These are phyloP conservation scores for Candida berthetii DNA, from an alignment of 805 yeast species.

Conservation along the genomic window DNA sequence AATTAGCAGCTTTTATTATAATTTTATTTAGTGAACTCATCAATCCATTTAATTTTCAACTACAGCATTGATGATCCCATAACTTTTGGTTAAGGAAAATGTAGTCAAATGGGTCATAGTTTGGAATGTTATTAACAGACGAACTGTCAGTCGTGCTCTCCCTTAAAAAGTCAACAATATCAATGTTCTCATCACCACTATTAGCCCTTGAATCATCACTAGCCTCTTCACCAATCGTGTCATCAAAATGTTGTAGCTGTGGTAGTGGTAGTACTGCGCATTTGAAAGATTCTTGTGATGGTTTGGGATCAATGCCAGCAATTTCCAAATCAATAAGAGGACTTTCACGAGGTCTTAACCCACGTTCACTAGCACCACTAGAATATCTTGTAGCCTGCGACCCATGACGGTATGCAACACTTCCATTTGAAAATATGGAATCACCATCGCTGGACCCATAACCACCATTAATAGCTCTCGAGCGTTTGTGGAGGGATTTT, in stretches of 20 bases:
- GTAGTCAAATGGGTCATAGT: conserved; percentile 8
- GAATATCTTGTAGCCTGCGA: background rate
- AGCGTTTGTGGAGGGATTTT: background rate
- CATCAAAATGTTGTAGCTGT: background rate
- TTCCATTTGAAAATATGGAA: background rate
- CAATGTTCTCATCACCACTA: conserved; percentile 3
- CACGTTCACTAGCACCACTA: background rate
- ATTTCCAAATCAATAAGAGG: conserved; percentile 14
- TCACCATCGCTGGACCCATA: conserved; percentile 1
- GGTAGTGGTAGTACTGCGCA: background rate
- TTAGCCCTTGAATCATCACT: background rate
- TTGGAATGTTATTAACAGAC: conserved; percentile 7
- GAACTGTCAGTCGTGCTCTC: conserved; percentile 11
- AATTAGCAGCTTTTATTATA: background rate
- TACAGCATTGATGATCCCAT: conserved; percentile 2
- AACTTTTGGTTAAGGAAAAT: conserved; percentile 3
- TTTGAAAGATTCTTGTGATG: no score
- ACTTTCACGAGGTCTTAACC: background rate
- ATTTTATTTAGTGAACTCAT: background rate
- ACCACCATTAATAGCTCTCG: background rate
- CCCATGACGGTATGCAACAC: background rate
- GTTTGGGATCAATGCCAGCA: conserved; percentile 3
- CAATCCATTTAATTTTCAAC: background rate
- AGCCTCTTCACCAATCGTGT: background rate
- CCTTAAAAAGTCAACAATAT: conserved; percentile 13